Evolutionary conservation across 1,139 yeast species (phyloP), one percentile per base, ranked within the genome.

Genomic region (Scheffersomyces insectosa): DNA sequence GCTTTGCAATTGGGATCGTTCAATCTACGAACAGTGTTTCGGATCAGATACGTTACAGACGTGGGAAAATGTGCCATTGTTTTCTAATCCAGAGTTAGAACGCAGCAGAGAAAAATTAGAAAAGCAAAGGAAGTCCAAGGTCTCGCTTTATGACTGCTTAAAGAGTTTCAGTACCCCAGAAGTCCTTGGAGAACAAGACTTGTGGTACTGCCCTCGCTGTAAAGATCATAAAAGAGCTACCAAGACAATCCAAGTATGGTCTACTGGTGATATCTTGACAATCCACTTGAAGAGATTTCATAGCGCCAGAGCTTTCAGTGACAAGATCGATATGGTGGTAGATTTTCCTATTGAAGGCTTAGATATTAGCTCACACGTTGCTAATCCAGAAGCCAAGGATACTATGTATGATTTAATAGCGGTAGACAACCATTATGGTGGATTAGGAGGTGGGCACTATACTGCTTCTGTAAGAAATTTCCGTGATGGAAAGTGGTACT

Each of bases 371-470:
- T 70, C 76, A 16, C 80, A 82, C 53, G 75, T 87, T 10, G 68
- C 68, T 10, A 66, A 70, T 29, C 58, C 60, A 14, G 46, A 46
- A 11, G 41, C 44, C 11, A 62, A 68, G 11, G 61, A 63, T 13
- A 70, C 65, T 14, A 62, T 88, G 0, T 93, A 93, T 62, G 99
- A 93, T 60, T 71, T 93, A 53, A 77, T 88, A 56, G 98, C 95
- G 0, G 97, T 93, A 23, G 98, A 91, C 61, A 91, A 91, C 62
- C 99, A 93, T 61, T 91, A 77, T 60, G 99, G 99, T 43, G 97
- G 98, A 0, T 72, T 93, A 28, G 98, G 98, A 1, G 99, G 99
- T 6, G 99, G 99, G 3, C 99, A 93, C 66, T 93, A 93, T 62
- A 93, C 99, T 1, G 89, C 98, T 0, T 85, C 82, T 54, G 97